Conservation (phyloP, 1,139 yeast species). For the Yamadazyma mexicana region DNA sequence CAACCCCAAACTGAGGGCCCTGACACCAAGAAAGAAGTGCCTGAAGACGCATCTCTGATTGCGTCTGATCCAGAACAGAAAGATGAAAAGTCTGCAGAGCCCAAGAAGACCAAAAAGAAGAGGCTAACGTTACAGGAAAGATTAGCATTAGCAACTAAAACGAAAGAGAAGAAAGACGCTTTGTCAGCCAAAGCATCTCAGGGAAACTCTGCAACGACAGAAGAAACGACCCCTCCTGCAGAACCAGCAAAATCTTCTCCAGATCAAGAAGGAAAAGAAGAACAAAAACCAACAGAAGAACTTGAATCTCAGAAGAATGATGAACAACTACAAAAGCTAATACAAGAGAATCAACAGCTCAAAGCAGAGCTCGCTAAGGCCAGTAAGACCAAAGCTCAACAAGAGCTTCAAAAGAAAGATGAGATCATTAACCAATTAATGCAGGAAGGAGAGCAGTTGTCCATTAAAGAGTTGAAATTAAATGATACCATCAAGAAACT, state of each 20-base stretch:
- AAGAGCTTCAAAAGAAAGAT: conserved; percentile 51
- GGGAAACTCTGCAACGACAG: not conserved
- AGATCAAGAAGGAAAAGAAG: not conserved
- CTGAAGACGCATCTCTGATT: no score
- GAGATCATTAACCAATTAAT: conserved; percentile 57
- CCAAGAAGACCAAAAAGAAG: conserved; percentile 28
- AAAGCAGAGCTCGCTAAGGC: conserved; percentile 7
- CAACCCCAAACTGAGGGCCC: no score
- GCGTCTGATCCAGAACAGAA: not conserved
- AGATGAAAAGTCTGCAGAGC: not conserved
- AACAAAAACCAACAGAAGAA: not conserved
- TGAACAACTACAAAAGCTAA: conserved; percentile 8
- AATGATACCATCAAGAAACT: conserved; percentile 68
- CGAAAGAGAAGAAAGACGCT: conserved; percentile 25
- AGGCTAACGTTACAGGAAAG: conserved; percentile 76
- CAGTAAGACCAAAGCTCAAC: conserved; percentile 4
- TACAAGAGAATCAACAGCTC: conserved; percentile 7
- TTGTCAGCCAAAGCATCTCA: not conserved
- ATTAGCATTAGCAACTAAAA: conserved; percentile 75
- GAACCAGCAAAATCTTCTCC: not conserved
- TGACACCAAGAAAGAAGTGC: no score
- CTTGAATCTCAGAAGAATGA: not conserved
- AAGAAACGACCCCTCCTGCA: not conserved
- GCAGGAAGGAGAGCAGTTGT: conserved; percentile 77
- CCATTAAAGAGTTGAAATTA: conserved; percentile 70